Evolutionary conservation across 225 moss, liverwort and hornwort species (phyloP), one percentile per base, ranked within the genome.

Genomic region (Climacium dendroides): DNA sequence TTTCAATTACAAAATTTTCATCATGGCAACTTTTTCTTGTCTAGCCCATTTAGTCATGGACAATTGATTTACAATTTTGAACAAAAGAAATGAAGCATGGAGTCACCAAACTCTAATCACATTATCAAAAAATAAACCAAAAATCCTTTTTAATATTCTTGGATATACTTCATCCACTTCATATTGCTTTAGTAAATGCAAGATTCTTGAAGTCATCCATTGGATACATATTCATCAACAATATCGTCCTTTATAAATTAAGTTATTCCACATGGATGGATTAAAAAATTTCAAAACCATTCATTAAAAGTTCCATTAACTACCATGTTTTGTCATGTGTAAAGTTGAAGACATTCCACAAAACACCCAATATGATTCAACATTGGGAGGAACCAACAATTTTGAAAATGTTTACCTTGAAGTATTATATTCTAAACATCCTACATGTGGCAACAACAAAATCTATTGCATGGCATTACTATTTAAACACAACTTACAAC

Each of bases 391-490:
- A 16, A 28, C 28, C 43, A 71, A 28, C 1, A 71, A 2, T 26
- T 71, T 71, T 71, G 0, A 0, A 28, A 28, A 71, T 6, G 26
- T 17, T 73, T 29, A 73, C 2, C 11, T 30, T 28, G 13, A 48
- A 19, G 4, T 30, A 19, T 19, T 32, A 1, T 30, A 19, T 32
- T 48, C 2, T 32, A 19, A 19, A 19, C 7, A 32, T 32, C 20
- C 19, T 50, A 6, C 7, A 48, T 48, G 19, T 74, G 2, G 11
- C 0, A 0, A 48, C 7, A 32, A 32, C 19, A 32, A 74, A 74
- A 19, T 50, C 13, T 32, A 74, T 50, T 0, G 1, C 3, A 0
- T 12, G 2, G 11, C 4, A 19, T 48, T 32, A 19, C 0, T 74
- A 0, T 12, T 47, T 12, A 48, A 72, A 32, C 2, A 0, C 11